Percentiles rank a stretch among this genome's conserved stretches.
phyloP scores from a whole-genome alignment of 495 filamentous ascomycete genomes.

The Xanthoparmelia taractica region DNA sequence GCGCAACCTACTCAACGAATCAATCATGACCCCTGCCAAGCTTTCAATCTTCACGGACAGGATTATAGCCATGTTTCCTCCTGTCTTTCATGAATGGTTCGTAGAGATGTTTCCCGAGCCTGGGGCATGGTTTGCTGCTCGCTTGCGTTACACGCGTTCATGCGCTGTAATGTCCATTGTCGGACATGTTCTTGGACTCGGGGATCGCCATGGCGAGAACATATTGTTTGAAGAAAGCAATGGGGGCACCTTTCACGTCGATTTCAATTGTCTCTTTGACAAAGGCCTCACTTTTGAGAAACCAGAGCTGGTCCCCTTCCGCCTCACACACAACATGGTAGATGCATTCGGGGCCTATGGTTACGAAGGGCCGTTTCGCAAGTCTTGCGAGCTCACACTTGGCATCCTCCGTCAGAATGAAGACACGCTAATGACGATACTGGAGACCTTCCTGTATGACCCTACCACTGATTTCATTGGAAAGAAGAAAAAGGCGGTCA shows the following conservation, averaged over 20 bases:
- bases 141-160: constrained; percentile 85
- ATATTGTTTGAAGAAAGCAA: constrained; percentile 91
- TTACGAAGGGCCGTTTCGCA: constrained; percentile 85
- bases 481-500: constrained; percentile 56
- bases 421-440: constrained; percentile 90
- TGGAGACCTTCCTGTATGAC: constrained; percentile 95
- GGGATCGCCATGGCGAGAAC: constrained; percentile 98
- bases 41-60: constrained; percentile 60
- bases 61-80: constrained; percentile 58
- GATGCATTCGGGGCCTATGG: constrained; percentile 92
- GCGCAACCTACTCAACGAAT: constrained; percentile 48
- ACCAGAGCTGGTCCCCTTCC: constrained; percentile 94
- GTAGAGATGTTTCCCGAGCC: constrained; percentile 89
- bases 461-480: constrained; percentile 89
- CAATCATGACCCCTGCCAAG: constrained; percentile 47
- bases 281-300: constrained; percentile 94
- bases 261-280: constrained; percentile 99
- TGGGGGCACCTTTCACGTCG: constrained; percentile 91
- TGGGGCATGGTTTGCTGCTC: constrained; percentile 80
- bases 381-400: constrained; percentile 81
- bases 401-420: constrained; percentile 79
- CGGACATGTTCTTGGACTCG: constrained; percentile 86
- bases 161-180: constrained; percentile 98
- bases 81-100: constrained; percentile 91
- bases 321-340: constrained; percentile 95